A percentile compares a stretch with the other conserved stretches of the same genome.
Evolutionary conservation across 164 flowering plant species (phyloP).

Genomic region (Akebia trifoliata): DNA sequence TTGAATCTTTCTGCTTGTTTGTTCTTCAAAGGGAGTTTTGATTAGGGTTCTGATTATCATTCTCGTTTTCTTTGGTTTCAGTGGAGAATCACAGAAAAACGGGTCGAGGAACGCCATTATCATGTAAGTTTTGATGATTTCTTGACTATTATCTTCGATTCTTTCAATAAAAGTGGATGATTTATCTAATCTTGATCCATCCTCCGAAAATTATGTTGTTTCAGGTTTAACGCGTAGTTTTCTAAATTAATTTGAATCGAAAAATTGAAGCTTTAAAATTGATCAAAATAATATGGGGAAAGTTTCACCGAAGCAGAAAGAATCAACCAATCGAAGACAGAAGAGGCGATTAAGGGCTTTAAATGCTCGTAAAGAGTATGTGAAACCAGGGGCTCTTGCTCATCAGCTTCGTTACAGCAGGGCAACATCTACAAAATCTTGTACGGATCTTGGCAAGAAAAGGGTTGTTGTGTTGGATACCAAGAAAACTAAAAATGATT

Average conservation of each 20-base stretch:
- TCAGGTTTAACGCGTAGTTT: slow-evolving; percentile 7
- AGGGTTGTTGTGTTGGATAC: slow-evolving; percentile 47
- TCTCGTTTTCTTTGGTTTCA: neutral
- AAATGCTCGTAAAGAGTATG: slow-evolving; percentile 45
- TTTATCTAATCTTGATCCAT: neutral
- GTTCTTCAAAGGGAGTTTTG: neutral
- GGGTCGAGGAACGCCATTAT: neutral
- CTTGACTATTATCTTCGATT: neutral
- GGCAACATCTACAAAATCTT: slow-evolving; percentile 43
- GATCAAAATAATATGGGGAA: slow-evolving; percentile 47
- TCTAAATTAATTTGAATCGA: slow-evolving; percentile 3
- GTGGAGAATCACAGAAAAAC: neutral
- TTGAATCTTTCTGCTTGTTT: too few species aligned
- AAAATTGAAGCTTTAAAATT: neutral
- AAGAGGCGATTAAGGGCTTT: slow-evolving; percentile 31
- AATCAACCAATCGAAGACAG: slow-evolving; percentile 31
- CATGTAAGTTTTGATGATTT: slow-evolving; percentile 8
- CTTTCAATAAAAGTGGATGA: neutral
- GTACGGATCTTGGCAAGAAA: slow-evolving; percentile 78
- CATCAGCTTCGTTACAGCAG: slow-evolving; percentile 59
- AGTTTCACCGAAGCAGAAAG: slow-evolving; percentile 42
- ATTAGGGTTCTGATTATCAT: neutral
- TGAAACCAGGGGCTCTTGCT: slow-evolving; percentile 80
- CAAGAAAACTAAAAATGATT: slow-evolving; percentile 27
- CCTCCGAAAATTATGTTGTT: neutral